phyloP scores from a whole-genome alignment of 1,284 basidiomycete genomes.

The Irpex rosettiformis region DNA sequence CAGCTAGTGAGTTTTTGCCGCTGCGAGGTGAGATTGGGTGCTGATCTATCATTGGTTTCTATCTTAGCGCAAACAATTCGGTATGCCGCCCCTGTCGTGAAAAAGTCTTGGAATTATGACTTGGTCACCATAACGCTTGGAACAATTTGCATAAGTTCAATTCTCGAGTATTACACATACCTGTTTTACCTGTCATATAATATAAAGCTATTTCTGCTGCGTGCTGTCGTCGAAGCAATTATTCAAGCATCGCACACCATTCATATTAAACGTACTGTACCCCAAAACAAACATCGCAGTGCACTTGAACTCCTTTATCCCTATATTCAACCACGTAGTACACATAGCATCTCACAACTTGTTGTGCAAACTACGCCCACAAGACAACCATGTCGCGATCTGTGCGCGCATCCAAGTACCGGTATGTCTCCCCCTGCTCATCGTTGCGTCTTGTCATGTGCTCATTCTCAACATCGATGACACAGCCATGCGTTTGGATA shows the following conservation, averaged over 20 bases:
- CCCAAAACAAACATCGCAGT: too few species aligned
- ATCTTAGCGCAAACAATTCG: constrained; percentile 43
- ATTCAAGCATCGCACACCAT: too few species aligned
- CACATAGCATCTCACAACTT: constrained; percentile 28
- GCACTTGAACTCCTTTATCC: neutral
- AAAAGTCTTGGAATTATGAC: neutral
- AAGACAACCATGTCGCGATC: constrained; percentile 74
- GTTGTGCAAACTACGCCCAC: constrained; percentile 60
- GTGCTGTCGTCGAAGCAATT: too few species aligned
- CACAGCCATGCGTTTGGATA: constrained; percentile 94
- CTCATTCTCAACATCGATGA: constrained; percentile 1
- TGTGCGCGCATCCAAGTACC: constrained; percentile 70
- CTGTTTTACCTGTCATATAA: neutral
- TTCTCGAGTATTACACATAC: neutral
- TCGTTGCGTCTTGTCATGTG: constrained; percentile 1
- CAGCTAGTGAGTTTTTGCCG: constrained; percentile 62
- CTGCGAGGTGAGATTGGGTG: too few species aligned
- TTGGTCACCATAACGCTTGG: neutral
- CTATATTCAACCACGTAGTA: neutral
- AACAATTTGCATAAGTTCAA: neutral
- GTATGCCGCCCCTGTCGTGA: neutral
- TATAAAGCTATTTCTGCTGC: too few species aligned
- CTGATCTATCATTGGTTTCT: too few species aligned
- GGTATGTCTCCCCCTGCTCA: constrained; percentile 39
- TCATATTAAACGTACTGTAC: neutral